These are phyloP conservation scores for Venturia carpophila DNA, from an alignment of 2,329 filamentous ascomycete genomes.

Conservation along the genomic window DNA sequence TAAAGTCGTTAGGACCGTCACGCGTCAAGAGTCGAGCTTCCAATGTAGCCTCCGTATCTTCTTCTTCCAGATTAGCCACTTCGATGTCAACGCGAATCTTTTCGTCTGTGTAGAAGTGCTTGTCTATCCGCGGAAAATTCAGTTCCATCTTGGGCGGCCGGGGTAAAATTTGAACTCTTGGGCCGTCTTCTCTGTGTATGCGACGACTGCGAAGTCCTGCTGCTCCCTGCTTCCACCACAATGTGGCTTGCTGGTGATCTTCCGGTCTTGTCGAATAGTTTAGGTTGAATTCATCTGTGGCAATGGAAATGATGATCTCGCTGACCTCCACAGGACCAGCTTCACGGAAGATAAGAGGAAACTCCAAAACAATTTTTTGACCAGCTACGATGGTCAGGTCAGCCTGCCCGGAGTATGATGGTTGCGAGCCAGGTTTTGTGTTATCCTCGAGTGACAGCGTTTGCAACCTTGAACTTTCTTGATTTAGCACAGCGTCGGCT, in stretches of 20 bases:
- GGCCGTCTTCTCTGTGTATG: slow-evolving; percentile 37
- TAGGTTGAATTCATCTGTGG: slow-evolving; percentile 58
- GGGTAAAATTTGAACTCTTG: slow-evolving; percentile 53
- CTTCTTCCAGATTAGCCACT: slow-evolving; percentile 75
- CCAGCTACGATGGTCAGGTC: slow-evolving; percentile 61
- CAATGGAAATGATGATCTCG: slow-evolving; percentile 55
- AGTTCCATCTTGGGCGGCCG: slow-evolving; percentile 90
- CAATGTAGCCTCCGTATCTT: slow-evolving; percentile 63
- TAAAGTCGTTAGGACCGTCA: slow-evolving; percentile 26
- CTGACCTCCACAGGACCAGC: slow-evolving; percentile 66
- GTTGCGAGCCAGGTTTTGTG: background rate
- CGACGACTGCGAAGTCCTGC: slow-evolving; percentile 28
- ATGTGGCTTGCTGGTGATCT: slow-evolving; percentile 23
- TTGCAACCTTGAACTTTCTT: background rate
- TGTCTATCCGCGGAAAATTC: slow-evolving; percentile 50
- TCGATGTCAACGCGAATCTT: slow-evolving; percentile 59
- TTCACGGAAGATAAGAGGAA: slow-evolving; percentile 69
- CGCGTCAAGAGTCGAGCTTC: slow-evolving; percentile 60
- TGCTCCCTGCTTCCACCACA: slow-evolving; percentile 31
- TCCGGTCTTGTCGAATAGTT: slow-evolving; percentile 52
- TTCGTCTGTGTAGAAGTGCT: slow-evolving; percentile 83
- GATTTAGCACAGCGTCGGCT: background rate
- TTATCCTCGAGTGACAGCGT: background rate
- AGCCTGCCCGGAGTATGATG: slow-evolving; percentile 29
- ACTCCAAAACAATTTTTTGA: slow-evolving; percentile 61